A percentile compares a stretch with the other conserved stretches of the same genome.
phyloP scores from a whole-genome alignment of 1,284 basidiomycete species.

The Pterulicium gracile region DNA sequence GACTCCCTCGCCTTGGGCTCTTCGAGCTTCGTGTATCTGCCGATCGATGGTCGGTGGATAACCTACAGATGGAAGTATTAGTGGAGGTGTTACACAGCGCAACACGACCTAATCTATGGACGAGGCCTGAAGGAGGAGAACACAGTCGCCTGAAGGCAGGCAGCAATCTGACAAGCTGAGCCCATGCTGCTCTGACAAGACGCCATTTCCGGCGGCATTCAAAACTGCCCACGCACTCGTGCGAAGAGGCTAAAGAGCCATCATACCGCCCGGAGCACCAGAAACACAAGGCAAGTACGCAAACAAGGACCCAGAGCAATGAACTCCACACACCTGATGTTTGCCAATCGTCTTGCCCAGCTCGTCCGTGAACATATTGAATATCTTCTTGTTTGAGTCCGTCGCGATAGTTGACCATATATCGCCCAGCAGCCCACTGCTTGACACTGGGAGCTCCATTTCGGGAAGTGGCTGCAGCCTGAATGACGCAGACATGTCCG shows the following conservation, averaged over 20 bases:
- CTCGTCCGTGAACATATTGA: constrained; percentile 84
- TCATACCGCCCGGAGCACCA: not conserved
- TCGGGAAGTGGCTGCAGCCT: constrained; percentile 64
- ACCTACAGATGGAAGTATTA: constrained; percentile 34
- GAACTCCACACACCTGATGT: constrained; percentile 61
- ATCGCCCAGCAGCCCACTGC: constrained; percentile 66
- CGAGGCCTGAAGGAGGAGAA: too few relatives aligned
- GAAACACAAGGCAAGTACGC: constrained; percentile 1
- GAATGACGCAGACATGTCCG: constrained; percentile 83
- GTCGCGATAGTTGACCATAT: constrained; percentile 83
- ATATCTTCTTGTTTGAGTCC: constrained; percentile 78
- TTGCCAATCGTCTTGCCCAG: constrained; percentile 89
- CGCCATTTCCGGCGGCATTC: not conserved
- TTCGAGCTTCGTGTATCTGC: constrained; percentile 70
- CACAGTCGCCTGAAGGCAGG: too few relatives aligned
- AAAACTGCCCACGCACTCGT: constrained; percentile 4
- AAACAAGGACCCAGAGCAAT: constrained; percentile 1
- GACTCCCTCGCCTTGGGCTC: constrained; percentile 86
- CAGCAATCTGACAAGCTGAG: too few relatives aligned
- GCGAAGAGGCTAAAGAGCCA: not conserved
- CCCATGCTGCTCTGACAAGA: too few relatives aligned
- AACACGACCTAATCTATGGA: too few relatives aligned
- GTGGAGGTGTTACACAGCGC: too few relatives aligned
- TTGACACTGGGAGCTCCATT: constrained; percentile 48
- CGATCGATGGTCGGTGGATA: constrained; percentile 73